phyloP scores from a whole-genome alignment of 495 filamentous ascomycete genomes.

The Chaetomidium leptoderma region DNA sequence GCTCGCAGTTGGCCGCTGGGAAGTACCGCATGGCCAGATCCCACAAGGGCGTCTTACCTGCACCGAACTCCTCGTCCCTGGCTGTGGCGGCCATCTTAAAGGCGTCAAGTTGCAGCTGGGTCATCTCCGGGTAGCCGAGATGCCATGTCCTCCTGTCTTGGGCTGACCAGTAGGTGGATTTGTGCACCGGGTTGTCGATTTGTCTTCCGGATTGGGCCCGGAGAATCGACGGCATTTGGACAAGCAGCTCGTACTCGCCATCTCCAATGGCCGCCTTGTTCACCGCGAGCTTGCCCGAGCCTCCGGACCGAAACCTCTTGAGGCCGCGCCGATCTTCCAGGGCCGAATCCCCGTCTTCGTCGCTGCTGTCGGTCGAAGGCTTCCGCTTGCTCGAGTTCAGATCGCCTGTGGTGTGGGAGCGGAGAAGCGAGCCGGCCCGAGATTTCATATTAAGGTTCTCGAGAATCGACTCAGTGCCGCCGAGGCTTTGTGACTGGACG shows the following conservation, averaged over 20 bases:
- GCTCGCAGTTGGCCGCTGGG: constrained; percentile 30
- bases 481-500: constrained; percentile 42
- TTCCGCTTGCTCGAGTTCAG: constrained; percentile 46
- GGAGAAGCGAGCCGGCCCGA: constrained; percentile 23
- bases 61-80: constrained; percentile 45
- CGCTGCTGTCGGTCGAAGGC: constrained; percentile 34
- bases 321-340: constrained; percentile 34
- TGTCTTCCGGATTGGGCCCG: constrained; percentile 39
- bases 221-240: constrained; percentile 34
- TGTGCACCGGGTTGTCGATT: constrained; percentile 47
- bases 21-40: constrained; percentile 47
- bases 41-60: constrained; percentile 43
- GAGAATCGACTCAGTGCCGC: constrained; percentile 41
- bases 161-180: constrained; percentile 49
- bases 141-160: constrained; percentile 49
- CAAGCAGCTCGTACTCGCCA: constrained; percentile 37
- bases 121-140: constrained; percentile 53
- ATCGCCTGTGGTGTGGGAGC: constrained; percentile 24
- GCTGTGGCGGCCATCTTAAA: constrained; percentile 40
- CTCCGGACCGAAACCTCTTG: constrained; percentile 45
- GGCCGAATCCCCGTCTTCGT: constrained; percentile 29
- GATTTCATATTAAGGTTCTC: constrained; percentile 44
- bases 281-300: constrained; percentile 15
- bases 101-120: constrained; percentile 43
- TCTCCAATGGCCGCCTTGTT: constrained; percentile 18